Evolutionary conservation across 257 asterid species (phyloP), one percentile per base, ranked within the genome.

Genomic region (Nicotiana otophora): DNA sequence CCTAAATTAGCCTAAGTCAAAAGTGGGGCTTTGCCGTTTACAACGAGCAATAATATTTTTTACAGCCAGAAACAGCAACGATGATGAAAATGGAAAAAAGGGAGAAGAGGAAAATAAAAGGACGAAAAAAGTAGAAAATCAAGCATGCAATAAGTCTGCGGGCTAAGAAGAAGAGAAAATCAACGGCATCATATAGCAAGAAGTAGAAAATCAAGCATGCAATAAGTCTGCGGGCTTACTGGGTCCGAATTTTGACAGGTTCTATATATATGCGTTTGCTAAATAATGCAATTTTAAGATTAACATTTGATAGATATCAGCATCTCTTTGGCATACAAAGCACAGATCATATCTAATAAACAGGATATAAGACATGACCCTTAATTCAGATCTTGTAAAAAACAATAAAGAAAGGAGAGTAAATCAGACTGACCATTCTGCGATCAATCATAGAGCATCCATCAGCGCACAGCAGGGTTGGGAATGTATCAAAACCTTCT

Each of bases 361-460:
- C 80, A 74, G 26, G 14, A 72, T 3, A 26, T 26, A 48, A 74
- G 62, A 42, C 58, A 61, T 7, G 75, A 3, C 61, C 77, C 58
- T 20, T n/a, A 39, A 20, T 17, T 17, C 19, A 39, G 82, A 23
- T 8, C 75, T 36, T 42, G 36, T 39, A 34, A 11, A 61, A 60
- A 61, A 48, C 9, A n/a, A 53, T 74, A 4, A 31, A 81, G 75
- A 82, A 4, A n/a, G 63, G 33, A 68, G 84, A 68, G 30, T 62
- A 80, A 10, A 34, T 16, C 69, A 69, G 64, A 84, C 92, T 85
- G 65, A 95, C 99, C 99, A 95, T 95, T 83, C 98, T 82, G 36
- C 99, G 97, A 72, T 95, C 99, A 83, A 95, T 89, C 99, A 95
- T 95, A 81, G 89, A 87, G 53, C 99, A 95, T 23, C 99, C 99